Evolutionary conservation across 306 rosid genomes (phyloP), one percentile per base, ranked within the genome.

Genomic region (Glycine tomentella): DNA sequence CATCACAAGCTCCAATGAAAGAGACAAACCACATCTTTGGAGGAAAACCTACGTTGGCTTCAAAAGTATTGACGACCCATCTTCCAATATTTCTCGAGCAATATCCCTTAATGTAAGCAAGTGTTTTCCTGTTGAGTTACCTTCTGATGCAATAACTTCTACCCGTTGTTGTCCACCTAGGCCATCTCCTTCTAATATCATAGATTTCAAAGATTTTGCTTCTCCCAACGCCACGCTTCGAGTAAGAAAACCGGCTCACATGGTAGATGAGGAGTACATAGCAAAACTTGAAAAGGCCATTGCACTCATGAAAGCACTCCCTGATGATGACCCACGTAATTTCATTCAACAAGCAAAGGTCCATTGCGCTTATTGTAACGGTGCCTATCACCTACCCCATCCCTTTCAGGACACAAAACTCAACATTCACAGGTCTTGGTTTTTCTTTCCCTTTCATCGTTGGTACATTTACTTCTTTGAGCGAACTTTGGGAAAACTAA

Each of bases 391-490:
- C n/a, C n/a, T n/a, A n/a, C n/a, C n/a, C n/a, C n/a, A n/a, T n/a
- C n/a, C n/a, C n/a, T n/a, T n/a, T n/a, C n/a, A n/a, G n/a, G n/a
- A n/a, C n/a, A n/a, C n/a, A n/a, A 36, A 87, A 55, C 36, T 92
- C 2, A 73, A 80, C 13, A 38, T 80, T 52, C 97, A 90, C 63
- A 49, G 68, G 0, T 88, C 93, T 0, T 89, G 97, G 97, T 87
- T 92, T 4, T 92, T 92, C 81, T 90, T 81, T 13, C 97, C 97
- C 9, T 92, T 90, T 71, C 92, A 90, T 68, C 92, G 97, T 8
- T 87, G 80, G 83, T 92, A 90, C 88, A 55, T 92, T 2, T 87
- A 87, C 63, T 88, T 93, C 78, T 84, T 83, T 14, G 97, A 91
- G 72, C 87, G 74, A 74, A 93, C 88, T 62, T 69, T 90, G 17